Base-by-base conservation (phyloP, 2,329 filamentous ascomycete species). In the Moelleriella libera region DNA sequence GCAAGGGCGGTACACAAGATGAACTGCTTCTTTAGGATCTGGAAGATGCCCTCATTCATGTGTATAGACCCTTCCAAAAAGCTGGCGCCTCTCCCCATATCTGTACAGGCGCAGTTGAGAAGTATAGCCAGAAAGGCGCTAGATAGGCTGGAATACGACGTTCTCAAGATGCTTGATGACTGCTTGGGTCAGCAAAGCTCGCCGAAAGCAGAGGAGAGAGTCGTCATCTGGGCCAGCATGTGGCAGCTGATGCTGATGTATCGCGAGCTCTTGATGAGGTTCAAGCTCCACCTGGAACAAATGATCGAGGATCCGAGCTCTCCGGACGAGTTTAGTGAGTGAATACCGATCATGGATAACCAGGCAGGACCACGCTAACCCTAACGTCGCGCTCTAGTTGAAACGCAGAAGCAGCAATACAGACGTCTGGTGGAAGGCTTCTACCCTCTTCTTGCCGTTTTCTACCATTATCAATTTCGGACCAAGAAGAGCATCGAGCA, bases 191-290 rank as follows among this genome's bases (percentile, higher is more conserved):
- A 68, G 44, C 59, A 66, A 45, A 59, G 61, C 9, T 60, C 68
- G 29, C 62, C 67, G 10, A 61, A 63, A 53, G 51, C 58, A 1
- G 57, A 66, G 11, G 68, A 69, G 46, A 63, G 62, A 45, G 56
- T 72, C 49, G 63, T 66, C n/a, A 54, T 74, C 28, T 74, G 71
- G 69, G 67, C 63, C 12, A 67, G 65, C 54, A 57, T 72, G 56
- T 74, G 72, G 70, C 68, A 72, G 50, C 56, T 73, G 48, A 68
- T 74, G 42, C 60, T 74, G 41, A 66, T 72, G 53, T 73, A 74
- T 50, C 64, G 66, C 28, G 68, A 72, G 47, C 57, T 72, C 44
- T 57, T 63, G 48, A 49, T 53, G 14, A 56, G 57, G 7, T 61
- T 60, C 50, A 59, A 62, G 47, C 49, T 48, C 29, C 57, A 58